phyloP scores from a whole-genome alignment of 1,284 basidiomycete species.

The Singerocomus inundabilis region DNA sequence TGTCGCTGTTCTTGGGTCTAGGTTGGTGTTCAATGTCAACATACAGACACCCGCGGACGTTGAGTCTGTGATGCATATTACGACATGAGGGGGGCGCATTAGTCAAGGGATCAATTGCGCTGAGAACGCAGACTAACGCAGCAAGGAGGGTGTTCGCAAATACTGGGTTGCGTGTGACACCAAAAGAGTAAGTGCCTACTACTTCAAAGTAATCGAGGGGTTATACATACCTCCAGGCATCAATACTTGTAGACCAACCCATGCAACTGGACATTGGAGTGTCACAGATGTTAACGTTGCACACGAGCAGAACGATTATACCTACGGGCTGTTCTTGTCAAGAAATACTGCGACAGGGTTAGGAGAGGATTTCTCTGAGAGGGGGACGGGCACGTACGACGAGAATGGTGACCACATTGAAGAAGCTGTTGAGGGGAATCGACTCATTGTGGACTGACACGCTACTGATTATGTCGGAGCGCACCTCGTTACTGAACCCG shows the following conservation, averaged over 20 bases:
- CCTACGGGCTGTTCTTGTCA: slow-evolving; percentile 16
- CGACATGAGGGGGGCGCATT: not conserved
- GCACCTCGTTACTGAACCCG: slow-evolving; percentile 18
- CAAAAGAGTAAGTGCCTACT: not conserved
- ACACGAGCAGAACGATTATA: not conserved
- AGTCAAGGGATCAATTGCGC: not conserved
- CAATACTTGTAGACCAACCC: slow-evolving; percentile 16
- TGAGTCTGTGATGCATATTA: slow-evolving; percentile 9
- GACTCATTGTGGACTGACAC: not conserved
- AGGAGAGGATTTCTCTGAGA: not conserved
- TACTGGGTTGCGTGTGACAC: slow-evolving; percentile 7
- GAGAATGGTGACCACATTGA: slow-evolving; percentile 5
- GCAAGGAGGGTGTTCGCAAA: slow-evolving; percentile 21
- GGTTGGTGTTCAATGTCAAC: slow-evolving; percentile 19
- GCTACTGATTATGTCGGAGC: not conserved
- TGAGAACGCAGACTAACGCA: slow-evolving; percentile 12
- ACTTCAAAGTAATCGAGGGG: not conserved
- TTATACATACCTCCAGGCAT: slow-evolving; percentile 22
- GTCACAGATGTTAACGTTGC: not conserved
- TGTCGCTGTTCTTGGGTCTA: not conserved
- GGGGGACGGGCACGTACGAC: slow-evolving; percentile 11
- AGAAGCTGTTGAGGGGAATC: slow-evolving; percentile 7
- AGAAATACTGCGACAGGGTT: slow-evolving; percentile 18
- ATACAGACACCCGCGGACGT: slow-evolving; percentile 10
- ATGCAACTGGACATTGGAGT: slow-evolving; percentile 7